These are phyloP conservation scores for Penicillium sclerotigenum DNA, from an alignment of 2,329 filamentous ascomycete species.

Conservation along the genomic window DNA sequence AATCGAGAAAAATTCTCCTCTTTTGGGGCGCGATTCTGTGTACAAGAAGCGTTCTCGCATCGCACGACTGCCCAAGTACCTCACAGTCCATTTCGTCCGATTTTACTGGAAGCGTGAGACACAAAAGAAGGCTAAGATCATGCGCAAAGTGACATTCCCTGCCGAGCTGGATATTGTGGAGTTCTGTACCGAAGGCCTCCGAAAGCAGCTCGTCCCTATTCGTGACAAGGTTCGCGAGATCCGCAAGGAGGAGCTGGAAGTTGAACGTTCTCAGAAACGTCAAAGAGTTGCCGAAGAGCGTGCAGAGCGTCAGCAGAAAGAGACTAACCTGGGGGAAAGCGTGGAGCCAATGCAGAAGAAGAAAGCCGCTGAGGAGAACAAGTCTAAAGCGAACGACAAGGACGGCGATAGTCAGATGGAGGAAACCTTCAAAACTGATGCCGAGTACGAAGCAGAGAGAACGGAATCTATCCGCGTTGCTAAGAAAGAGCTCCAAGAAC, in stretches of 20 bases:
- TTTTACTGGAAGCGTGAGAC: conserved; percentile 97
- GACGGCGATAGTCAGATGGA: conserved; percentile 71
- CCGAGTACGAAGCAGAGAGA: conserved; percentile 83
- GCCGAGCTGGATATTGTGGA: conserved; percentile 89
- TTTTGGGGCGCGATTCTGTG: conserved; percentile 70
- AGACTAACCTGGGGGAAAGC: conserved; percentile 30
- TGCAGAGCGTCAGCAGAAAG: conserved; percentile 49
- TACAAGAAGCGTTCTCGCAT: conserved; percentile 94
- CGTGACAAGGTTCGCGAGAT: conserved; percentile 94
- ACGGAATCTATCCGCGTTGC: conserved; percentile 69
- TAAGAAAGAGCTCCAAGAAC: conserved; percentile 80
- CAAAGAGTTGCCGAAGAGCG: conserved; percentile 69
- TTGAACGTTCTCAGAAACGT: conserved; percentile 86
- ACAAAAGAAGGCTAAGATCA: conserved; percentile 98
- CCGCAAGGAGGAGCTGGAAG: conserved; percentile 89
- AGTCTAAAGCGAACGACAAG: conserved; percentile 50
- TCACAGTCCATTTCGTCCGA: conserved; percentile 94
- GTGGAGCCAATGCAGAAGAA: conserved; percentile 49
- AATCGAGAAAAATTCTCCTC: conserved; percentile 82
- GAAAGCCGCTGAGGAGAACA: conserved; percentile 50
- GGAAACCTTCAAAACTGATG: conserved; percentile 84
- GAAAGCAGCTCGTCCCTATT: conserved; percentile 79
- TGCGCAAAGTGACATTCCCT: conserved; percentile 97
- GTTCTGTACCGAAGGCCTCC: conserved; percentile 89
- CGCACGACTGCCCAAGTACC: conserved; percentile 84